These are phyloP conservation scores for Calonectria crousiana DNA, from an alignment of 2,329 filamentous ascomycete species.

Conservation along the genomic window DNA sequence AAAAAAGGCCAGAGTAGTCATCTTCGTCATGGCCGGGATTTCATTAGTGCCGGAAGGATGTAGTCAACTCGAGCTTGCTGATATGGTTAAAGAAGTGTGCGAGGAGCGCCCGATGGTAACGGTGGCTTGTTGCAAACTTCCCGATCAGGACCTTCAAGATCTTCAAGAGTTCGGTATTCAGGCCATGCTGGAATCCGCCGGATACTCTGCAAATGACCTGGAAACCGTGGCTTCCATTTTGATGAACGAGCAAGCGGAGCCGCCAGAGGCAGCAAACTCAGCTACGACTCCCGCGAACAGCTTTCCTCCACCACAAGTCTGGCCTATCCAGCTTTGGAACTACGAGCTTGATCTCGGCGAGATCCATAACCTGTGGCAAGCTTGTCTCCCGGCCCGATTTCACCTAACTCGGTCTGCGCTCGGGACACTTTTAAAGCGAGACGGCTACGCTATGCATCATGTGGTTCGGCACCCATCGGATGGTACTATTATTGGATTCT, in stretches of 20 bases:
- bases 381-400: conserved; percentile 57
- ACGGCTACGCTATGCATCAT: conserved; percentile 70
- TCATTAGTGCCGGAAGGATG: conserved; percentile 57
- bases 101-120: conserved; percentile 65
- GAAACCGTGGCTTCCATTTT: conserved; percentile 64
- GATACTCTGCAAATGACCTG: conserved; percentile 61
- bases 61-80: conserved; percentile 65
- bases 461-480: conserved; percentile 62
- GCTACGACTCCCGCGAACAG: conserved; percentile 19
- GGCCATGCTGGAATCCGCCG: conserved; percentile 63
- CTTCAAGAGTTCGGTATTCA: conserved; percentile 58
- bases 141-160: conserved; percentile 53
- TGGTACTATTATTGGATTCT: conserved; percentile 65
- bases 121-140: conserved; percentile 62
- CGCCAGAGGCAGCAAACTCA: conserved; percentile 1
- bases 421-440: conserved; percentile 61
- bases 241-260: conserved; percentile 55
- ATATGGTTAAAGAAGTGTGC: conserved; percentile 56
- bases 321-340: conserved; percentile 58
- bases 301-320: conserved; percentile 48
- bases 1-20: conserved; percentile 67
- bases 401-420: conserved; percentile 57
- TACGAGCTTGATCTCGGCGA: conserved; percentile 53
- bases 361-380: conserved; percentile 62
- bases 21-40: conserved; percentile 70